Evolutionary conservation across 495 filamentous ascomycete genomes (phyloP), one percentile per base, ranked within the genome.

Genomic region (Penicillium odoratum): DNA sequence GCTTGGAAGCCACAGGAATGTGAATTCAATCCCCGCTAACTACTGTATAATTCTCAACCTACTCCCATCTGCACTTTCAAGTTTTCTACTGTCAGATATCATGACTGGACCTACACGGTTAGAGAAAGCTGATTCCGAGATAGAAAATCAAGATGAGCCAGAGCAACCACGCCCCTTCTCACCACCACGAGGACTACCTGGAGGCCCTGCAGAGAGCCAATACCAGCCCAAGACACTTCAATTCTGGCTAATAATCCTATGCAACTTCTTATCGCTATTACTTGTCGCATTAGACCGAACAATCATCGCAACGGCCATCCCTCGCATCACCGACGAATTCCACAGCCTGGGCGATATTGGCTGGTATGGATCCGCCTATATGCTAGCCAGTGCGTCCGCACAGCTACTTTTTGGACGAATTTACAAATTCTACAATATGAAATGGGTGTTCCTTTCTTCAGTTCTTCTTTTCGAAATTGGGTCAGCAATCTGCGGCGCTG

Each of bases 241-340:
- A 11, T 55, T 55, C 53, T 55, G 53, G 53, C 21, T 55, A 4
- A 55, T 55, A 33, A 47, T 55, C 30, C 13, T 26, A 25, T 55
- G 43, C 18, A 55, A 55, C 30, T 55, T 55, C n/a, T 21, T 53
- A 3, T 8, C 36, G 3, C 10, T 55, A 4, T 47, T 55, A 7
- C 18, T 55, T 1, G 40, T 50, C 7, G 43, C 48, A 40, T 30
- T 50, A 72, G 81, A 85, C 69, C 79, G 82, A 65, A 82, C 85
- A 21, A 90, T 90, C 62, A 88, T 90, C 55, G 83, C 85, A 4
- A 89, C 87, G 0, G 87, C 87, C 25, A 88, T 89, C 53, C 88
- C 87, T 10, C 76, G 78, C 45, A 90, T 90, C 60, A 85, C 87
- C 0, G 80, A 87, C 61, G 69, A 85, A 44, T 91, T 91, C 71